phyloP scores from a whole-genome alignment of 73 alveolate genomes.

The Tetrahymena borealis region DNA sequence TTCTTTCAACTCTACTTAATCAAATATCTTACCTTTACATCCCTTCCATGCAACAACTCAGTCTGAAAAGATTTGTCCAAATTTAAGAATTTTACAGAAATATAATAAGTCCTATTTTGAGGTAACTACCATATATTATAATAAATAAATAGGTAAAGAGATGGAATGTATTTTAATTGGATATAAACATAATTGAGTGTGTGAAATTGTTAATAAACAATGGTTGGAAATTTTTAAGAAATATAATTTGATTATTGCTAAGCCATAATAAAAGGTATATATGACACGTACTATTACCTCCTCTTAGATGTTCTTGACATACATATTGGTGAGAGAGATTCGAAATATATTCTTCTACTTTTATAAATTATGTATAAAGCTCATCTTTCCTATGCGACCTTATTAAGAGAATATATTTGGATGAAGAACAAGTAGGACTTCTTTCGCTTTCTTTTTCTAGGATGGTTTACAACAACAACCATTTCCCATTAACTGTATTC shows the following conservation, averaged over 20 bases:
- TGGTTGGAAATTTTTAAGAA: too few species aligned
- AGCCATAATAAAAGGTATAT: background rate
- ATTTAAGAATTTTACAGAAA: background rate
- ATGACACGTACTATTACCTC: background rate
- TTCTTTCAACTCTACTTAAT: background rate
- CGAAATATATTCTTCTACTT: background rate
- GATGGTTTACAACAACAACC: slow-evolving; percentile 2
- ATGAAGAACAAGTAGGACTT: background rate
- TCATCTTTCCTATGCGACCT: background rate
- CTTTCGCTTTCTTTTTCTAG: background rate
- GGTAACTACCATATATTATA: background rate
- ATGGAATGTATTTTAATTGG: too few species aligned
- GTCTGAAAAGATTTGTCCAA: background rate
- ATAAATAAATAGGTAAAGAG: too few species aligned
- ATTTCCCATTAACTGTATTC: background rate
- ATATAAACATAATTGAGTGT: too few species aligned
- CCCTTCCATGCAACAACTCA: background rate
- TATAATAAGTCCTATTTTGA: background rate
- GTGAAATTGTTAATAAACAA: too few species aligned
- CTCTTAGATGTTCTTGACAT: background rate
- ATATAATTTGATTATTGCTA: too few species aligned
- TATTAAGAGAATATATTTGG: background rate
- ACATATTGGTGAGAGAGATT: background rate
- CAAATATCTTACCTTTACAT: background rate
- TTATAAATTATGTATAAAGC: background rate